Evolutionary conservation across 2,329 filamentous ascomycete species (phyloP).

Genomic region (Microcyclospora tardicrescens): DNA sequence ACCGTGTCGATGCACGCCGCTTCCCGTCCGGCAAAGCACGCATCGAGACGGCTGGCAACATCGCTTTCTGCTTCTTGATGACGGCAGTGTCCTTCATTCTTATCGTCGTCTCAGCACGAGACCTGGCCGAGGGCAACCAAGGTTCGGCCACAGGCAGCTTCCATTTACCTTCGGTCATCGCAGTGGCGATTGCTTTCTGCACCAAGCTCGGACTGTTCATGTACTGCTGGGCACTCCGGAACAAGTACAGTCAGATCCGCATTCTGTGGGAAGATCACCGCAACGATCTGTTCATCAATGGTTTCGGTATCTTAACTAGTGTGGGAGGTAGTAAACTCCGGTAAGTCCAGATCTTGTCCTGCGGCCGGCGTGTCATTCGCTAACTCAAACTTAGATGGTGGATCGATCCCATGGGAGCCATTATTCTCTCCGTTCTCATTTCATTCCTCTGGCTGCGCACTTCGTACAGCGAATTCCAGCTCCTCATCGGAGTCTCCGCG

Average conservation of each 20-base stretch:
- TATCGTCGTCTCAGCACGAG: slow-evolving; percentile 70
- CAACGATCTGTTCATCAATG: slow-evolving; percentile 95
- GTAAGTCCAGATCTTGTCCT: slow-evolving; percentile 5
- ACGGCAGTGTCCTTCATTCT: slow-evolving; percentile 81
- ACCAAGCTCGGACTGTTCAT: slow-evolving; percentile 77
- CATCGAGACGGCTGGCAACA: slow-evolving; percentile 91
- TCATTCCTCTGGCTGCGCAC: slow-evolving; percentile 71
- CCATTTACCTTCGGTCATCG: slow-evolving; percentile 70
- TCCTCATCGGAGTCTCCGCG: slow-evolving; percentile 80
- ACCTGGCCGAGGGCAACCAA: slow-evolving; percentile 45
- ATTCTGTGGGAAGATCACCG: slow-evolving; percentile 96
- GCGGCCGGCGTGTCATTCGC: neutral
- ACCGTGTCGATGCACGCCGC: slow-evolving; percentile 67
- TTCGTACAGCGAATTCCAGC: slow-evolving; percentile 76
- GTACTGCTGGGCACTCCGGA: slow-evolving; percentile 83
- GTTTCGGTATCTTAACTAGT: slow-evolving; percentile 72
- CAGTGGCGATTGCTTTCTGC: slow-evolving; percentile 67
- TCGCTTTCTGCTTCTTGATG: slow-evolving; percentile 95
- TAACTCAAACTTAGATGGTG: slow-evolving; percentile 49
- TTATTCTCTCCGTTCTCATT: slow-evolving; percentile 68
- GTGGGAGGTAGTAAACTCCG: slow-evolving; percentile 77
- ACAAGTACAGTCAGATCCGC: slow-evolving; percentile 81
- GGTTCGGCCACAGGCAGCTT: slow-evolving; percentile 48
- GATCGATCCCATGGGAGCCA: slow-evolving; percentile 86
- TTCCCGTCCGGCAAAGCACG: slow-evolving; percentile 90